A percentile compares a stretch with the other conserved stretches of the same genome.
These are phyloP conservation scores for Oryza meyeriana DNA, from an alignment of 176 grass and related monocot species.

Conservation along the genomic window DNA sequence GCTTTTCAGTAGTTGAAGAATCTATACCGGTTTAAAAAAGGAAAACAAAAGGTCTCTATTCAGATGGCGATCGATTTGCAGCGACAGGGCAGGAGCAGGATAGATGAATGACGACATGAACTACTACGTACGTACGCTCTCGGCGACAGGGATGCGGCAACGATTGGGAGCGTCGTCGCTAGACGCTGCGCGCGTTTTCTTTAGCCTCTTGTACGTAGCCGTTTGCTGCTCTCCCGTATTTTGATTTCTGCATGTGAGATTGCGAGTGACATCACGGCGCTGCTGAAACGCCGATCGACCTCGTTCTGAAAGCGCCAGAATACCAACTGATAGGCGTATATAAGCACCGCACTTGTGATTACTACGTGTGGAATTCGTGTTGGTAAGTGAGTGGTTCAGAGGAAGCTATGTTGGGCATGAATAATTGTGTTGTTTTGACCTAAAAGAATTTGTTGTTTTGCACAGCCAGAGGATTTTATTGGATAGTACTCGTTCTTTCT, in stretches of 20 bases:
- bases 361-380: background rate
- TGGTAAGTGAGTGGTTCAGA: background rate
- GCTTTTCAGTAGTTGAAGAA: background rate
- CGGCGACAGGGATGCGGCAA: constrained; percentile 14
- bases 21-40: background rate
- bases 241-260: background rate
- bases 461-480: background rate
- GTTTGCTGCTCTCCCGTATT: background rate
- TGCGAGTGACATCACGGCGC: background rate
- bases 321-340: background rate
- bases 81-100: background rate
- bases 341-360: background rate
- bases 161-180: background rate
- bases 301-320: constrained; percentile 12
- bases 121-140: background rate
- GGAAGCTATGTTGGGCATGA: background rate
- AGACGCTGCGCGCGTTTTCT: constrained; percentile 8
- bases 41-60: background rate
- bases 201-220: constrained; percentile 11
- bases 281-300: background rate
- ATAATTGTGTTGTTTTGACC: background rate
- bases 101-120: background rate
- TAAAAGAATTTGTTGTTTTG: background rate
- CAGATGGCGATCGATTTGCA: constrained; percentile 10
- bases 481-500: background rate